Evolutionary conservation across 2,329 filamentous ascomycete species (phyloP).

Genomic region (Bipolaris victoriae): DNA sequence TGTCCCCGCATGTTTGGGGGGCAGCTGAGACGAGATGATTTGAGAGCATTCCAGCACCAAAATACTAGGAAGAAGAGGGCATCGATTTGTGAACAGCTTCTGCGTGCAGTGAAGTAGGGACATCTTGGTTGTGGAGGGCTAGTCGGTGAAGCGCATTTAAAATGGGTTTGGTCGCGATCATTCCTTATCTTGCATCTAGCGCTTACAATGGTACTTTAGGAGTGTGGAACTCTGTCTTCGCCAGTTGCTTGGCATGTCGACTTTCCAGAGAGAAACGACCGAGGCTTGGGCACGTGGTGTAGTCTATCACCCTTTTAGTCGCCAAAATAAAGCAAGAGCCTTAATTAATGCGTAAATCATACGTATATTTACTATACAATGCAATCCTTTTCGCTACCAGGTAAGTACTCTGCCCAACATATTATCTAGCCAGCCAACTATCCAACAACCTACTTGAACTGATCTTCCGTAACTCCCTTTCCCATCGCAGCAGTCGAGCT

Average conservation of each 20-base stretch:
- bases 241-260: no score
- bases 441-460: conserved; percentile 69
- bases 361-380: background rate
- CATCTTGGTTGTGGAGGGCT: no score
- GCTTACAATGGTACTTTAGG: no score
- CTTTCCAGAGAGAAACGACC: no score
- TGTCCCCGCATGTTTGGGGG: background rate
- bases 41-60: background rate
- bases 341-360: background rate
- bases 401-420: background rate
- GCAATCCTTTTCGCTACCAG: background rate
- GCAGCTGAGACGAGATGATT: conserved; percentile 1
- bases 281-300: no score
- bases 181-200: no score
- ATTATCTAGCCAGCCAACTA: background rate
- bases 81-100: background rate
- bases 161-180: no score
- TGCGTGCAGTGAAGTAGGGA: background rate
- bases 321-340: background rate
- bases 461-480: conserved; percentile 95
- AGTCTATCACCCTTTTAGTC: background rate
- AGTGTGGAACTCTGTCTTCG: no score
- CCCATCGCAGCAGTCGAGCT: conserved; percentile 95
- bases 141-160: no score
- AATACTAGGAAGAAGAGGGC: background rate